phyloP scores from a whole-genome alignment of 2,329 filamentous ascomycete genomes.

The Epichloe gansuensis region DNA sequence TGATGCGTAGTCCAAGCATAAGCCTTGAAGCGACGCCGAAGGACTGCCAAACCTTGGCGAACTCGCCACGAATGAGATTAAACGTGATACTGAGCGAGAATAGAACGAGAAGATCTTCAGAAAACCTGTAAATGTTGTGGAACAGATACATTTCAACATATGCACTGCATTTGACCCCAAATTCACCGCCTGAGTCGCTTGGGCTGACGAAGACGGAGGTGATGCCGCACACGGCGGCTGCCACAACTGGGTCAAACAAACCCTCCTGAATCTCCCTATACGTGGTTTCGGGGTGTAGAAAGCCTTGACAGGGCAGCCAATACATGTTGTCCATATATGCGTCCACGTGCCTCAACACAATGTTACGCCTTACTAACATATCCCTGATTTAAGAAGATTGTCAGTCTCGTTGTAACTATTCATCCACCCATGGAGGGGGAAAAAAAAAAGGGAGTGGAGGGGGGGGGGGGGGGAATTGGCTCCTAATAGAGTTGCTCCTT shows the following conservation, averaged over 20 bases:
- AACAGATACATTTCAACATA: slow-evolving; percentile 27
- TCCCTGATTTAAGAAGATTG: slow-evolving; percentile 13
- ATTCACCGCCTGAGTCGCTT: slow-evolving; percentile 19
- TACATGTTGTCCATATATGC: slow-evolving; percentile 27
- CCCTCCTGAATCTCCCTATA: slow-evolving; percentile 25
- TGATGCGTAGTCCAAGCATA: slow-evolving; percentile 26
- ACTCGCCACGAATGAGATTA: slow-evolving; percentile 23
- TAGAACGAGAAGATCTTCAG: slow-evolving; percentile 21
- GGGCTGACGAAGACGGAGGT: slow-evolving; percentile 24
- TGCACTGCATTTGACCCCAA: slow-evolving; percentile 24
- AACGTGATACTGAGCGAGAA: slow-evolving; percentile 23
- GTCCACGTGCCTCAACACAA: slow-evolving; percentile 24
- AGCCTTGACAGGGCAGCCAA: slow-evolving; percentile 26
- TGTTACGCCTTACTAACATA: slow-evolving; percentile 20
- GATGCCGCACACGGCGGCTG: slow-evolving; percentile 26
- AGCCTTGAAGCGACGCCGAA: slow-evolving; percentile 24
- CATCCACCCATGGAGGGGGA: too few relatives aligned
- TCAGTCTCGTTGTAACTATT: neutral
- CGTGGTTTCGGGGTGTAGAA: slow-evolving; percentile 23
- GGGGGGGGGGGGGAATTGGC: too few relatives aligned
- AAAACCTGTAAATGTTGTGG: slow-evolving; percentile 26
- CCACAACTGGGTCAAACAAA: slow-evolving; percentile 21
- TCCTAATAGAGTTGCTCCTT: neutral
- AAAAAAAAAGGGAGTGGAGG: too few relatives aligned
- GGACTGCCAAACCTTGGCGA: slow-evolving; percentile 28